Base-by-base conservation (phyloP, 1,284 basidiomycete genomes). In the Moniliophthora roreri region DNA sequence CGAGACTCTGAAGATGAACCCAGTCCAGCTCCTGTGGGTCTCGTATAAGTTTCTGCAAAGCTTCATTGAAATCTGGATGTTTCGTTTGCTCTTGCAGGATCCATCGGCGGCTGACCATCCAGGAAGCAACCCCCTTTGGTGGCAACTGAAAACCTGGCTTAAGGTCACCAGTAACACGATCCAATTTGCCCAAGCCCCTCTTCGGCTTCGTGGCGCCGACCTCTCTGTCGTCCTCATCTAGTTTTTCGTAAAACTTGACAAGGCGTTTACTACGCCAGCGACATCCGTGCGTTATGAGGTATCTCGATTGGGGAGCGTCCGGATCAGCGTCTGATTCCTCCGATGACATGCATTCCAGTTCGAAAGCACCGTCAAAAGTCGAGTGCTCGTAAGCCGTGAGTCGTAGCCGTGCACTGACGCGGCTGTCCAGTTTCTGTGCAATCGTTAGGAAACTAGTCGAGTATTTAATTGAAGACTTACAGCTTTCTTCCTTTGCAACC, bases 61-160 rank as follows among this genome's bases (percentile, higher is more conserved):
- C 58, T 13, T 69, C 67, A 9, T 67, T 62, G 2, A 84, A 62
- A 59, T 84, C 83, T 2, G 75, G 75, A 18, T 79, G 76, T 34
- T 66, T 66, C 2, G 49, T 54, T 54, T 70, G 68, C 48, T 76
- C 67, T 47, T 65, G 62, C 35, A 67, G 65, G 47, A 82, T 56
- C 87, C 87, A 89, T 20, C 75, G 68, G 60, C 75, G 76, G 66
- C 86, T 89, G 57, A 89, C 71, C 88, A 90, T 90, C 87, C 87
- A 89, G n/a, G 72, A 69, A 4, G 79, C 73, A 5, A 84, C 73
- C 2, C 84, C 84, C 55, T 74, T 72, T 0, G 88, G 87, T 5
- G 88, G 88, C 3, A 86, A 67, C 20, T 72, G 60, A 8, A 81
- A 66, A 2, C 74, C 79, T n/a, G 85, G 82, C 62, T 86, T 87